Base-by-base conservation (phyloP, 2,329 filamentous ascomycete species). In the Colletotrichum euphorbiae region DNA sequence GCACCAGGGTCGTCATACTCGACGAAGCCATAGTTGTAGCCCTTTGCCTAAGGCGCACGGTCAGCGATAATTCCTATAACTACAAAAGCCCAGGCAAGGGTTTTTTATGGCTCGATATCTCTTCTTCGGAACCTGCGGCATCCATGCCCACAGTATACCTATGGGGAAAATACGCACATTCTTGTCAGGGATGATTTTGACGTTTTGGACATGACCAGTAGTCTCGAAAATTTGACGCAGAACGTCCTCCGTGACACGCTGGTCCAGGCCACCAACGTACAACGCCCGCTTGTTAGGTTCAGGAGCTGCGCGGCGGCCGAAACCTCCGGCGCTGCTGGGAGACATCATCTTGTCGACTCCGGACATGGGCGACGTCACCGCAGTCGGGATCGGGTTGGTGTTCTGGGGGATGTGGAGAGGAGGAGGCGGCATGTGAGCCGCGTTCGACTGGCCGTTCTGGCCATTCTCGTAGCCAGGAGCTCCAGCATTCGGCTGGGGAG, bases 131-230 rank as follows among this genome's bases (percentile, higher is more conserved):
- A 50, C 51, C 28, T 36, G n/a, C 19, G 11, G 31, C 45, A 43
- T 42, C 19, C 24, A 13, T 13, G 58, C 11, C 36, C n/a, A 21
- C 21, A 24, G 13, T 33, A 4, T 19, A 31, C 15, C 24, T 36
- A 31, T 9, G 19, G 33, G 19, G 33, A 28, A 36, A 19, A 12
- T 70, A 89, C 93, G 88, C 84, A 97, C 94, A 82, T 98, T 99
- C 87, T 99, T 99, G 86, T 99, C 96, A 59, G 96, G 96, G 79
- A 99, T 99, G 77, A 99, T 98, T 87, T 99, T 99, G 78, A 99
- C 96, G 77, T 93, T 98, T 82, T 97, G 92, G 72, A 99, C 96
- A 82, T 99, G 96, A 65, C 96, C 96, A 68, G 94, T 98, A 6
- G 96, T 99, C 85, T 99, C 96, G 77, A 99, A 99, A 75, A 98